Evolutionary conservation across 441 rosid species (phyloP), one percentile per base, ranked within the genome.

Genomic region (Adansonia rubrostipa): DNA sequence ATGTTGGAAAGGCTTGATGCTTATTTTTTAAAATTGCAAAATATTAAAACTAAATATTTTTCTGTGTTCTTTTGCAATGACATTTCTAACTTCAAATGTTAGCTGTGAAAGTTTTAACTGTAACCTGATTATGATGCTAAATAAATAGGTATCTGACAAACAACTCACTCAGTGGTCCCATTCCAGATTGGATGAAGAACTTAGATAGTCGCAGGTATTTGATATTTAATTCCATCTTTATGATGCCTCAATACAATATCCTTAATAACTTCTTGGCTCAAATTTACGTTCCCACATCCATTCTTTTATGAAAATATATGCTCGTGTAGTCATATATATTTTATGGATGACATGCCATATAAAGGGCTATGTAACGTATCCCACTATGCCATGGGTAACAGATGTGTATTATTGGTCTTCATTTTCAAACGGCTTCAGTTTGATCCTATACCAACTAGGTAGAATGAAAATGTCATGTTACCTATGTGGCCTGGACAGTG

Each of bases 141-240:
- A 28, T 74, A 9, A 71, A 76, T 62, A 86, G 87, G 81, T 86
- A 77, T 71, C 77, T 86, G 33, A 82, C 82, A 24, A 42, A 71
- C 62, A 82, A 82, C 77, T 51, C 60, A n/a, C 47, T 79, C 28
- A 75, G 33, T 11, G 82, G 82, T 57, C 24, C 17, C 24, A 67
- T 78, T 40, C 84, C 71, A 0, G 19, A 56, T 50, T 78, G 77
- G 78, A 75, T 82, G 62, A 11, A 61, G 61, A 65, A 0, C 36
- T 40, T 14, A 50, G 42, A 76, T 33, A 73, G 58, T 42, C 71
- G 44, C 2, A 74, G 40, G 86, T 84, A 81, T 3, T 81, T 58
- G 78, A 61, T 48, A 19, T 67, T 54, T 24, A 14, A 45, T 77
- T 28, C 28, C 44, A 80, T 63, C 14, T 74, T 28, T 20, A 36